Percentiles rank a stretch among this genome's conserved stretches.
Evolutionary conservation across 495 filamentous ascomycete species (phyloP).

Genomic region (Tuber aestivum): DNA sequence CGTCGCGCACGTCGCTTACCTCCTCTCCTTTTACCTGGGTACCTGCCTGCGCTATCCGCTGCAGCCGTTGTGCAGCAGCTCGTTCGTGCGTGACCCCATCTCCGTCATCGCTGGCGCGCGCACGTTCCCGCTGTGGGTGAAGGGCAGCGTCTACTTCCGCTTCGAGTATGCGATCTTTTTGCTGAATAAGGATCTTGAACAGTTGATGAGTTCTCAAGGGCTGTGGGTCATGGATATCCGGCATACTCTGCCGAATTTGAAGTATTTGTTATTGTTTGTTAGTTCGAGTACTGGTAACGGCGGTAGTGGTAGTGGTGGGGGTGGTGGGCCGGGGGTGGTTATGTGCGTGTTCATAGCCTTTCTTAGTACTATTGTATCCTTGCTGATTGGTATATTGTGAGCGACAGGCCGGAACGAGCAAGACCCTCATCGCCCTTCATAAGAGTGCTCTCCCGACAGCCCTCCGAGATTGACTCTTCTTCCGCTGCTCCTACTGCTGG

Average conservation of each 20-base stretch:
- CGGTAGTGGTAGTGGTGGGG: neutral
- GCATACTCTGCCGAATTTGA: conserved; percentile 85
- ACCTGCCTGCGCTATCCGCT: conserved; percentile 76
- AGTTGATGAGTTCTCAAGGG: conserved; percentile 66
- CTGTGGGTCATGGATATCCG: conserved; percentile 76
- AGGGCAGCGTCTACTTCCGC: conserved; percentile 68
- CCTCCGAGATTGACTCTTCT: conserved; percentile 5
- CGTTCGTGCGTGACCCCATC: conserved; percentile 74
- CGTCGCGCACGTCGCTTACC: conserved; percentile 67
- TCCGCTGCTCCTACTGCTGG: neutral
- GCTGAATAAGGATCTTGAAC: conserved; percentile 88
- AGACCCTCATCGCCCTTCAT: conserved; percentile 33
- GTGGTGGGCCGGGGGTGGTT: neutral
- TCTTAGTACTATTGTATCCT: neutral
- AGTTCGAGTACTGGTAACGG: neutral
- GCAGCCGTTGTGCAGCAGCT: conserved; percentile 61
- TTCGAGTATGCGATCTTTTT: conserved; percentile 95
- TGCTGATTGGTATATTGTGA: neutral
- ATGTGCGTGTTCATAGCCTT: neutral
- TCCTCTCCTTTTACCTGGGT: conserved; percentile 76
- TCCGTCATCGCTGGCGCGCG: conserved; percentile 44
- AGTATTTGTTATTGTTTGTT: conserved; percentile 56
- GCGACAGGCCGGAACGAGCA: conserved; percentile 22
- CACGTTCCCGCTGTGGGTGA: conserved; percentile 73
- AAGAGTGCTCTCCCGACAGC: conserved; percentile 21